Percentiles rank a stretch among this genome's conserved stretches.
phyloP scores from a whole-genome alignment of 352 stramenopile species.

The Thraustochytrium sp. region DNA sequence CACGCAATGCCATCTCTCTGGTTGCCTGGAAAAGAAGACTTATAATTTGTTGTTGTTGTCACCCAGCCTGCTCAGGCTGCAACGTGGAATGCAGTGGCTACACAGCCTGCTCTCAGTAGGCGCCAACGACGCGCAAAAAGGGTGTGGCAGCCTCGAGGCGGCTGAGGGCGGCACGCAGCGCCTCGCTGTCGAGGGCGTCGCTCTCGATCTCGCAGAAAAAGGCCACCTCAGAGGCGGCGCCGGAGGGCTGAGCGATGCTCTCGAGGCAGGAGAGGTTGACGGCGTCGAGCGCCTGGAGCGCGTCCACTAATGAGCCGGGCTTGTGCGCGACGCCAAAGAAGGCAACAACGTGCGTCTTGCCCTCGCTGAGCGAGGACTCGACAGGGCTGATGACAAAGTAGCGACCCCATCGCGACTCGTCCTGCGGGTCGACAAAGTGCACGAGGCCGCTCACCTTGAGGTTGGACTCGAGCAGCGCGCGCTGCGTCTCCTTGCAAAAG shows the following conservation, averaged over 20 bases:
- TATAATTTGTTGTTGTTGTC: too few relatives aligned
- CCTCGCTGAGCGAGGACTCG: constrained; percentile 37
- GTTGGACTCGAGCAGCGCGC: constrained; percentile 7
- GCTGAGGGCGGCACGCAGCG: neutral
- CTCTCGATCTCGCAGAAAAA: constrained; percentile 75
- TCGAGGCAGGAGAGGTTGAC: constrained; percentile 75
- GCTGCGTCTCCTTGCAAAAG: constrained; percentile 76
- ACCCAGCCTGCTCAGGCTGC: neutral
- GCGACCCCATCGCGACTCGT: neutral
- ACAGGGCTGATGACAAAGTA: constrained; percentile 19
- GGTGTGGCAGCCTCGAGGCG: neutral
- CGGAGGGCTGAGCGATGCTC: constrained; percentile 66
- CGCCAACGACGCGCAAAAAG: constrained; percentile 23
- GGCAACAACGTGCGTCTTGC: constrained; percentile 50
- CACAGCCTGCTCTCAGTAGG: neutral
- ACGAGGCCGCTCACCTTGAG: constrained; percentile 17
- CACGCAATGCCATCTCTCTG: too few relatives aligned
- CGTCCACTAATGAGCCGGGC: constrained; percentile 69
- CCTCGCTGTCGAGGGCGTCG: constrained; percentile 61
- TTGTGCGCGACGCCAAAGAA: constrained; percentile 74
- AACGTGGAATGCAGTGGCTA: neutral
- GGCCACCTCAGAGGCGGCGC: constrained; percentile 58
- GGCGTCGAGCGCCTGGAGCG: constrained; percentile 70
- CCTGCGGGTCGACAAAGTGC: neutral
- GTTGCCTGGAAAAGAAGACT: neutral